Base-by-base conservation (phyloP, 1,284 basidiomycete species). In the Cystobasidium slooffiae region DNA sequence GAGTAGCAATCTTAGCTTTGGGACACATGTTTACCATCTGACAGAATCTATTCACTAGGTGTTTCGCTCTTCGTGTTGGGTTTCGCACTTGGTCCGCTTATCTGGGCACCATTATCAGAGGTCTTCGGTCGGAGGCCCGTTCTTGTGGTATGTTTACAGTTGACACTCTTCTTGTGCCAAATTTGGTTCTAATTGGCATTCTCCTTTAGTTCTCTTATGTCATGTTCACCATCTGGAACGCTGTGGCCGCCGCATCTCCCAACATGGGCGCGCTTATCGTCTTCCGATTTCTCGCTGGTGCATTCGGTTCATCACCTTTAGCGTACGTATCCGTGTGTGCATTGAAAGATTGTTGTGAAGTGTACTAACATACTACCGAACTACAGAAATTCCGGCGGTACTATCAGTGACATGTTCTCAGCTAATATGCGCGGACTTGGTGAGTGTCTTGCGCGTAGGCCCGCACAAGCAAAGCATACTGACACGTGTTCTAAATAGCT, bases 271-370 rank as follows among this genome's bases (percentile, higher is more conserved):
- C 87, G 0, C 80, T 92, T n/a, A 84, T 91, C 55, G 59, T 79
- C 58, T 87, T 86, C 76, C 85, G 88, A 12, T 82, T 91, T 59
- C 80, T 89, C 10, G 87, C 87, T 10, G 88, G 88, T 14, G 87
- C 86, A 47, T 87, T 86, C 78, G 88, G 88, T 20, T 86, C 87
- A n/a, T 67, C 75, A 12, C 88, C 88, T 22, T 81, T 89, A 51
- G 88, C 88, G 69, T 72, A 55, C 22, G 79, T 77, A 59, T 75
- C 79, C 16, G 22, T 44, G 7, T 14, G 22, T 20, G 5, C 53
- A 53, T 7, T 8, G 7, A 7, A 56, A 68, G n/a, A 2, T 16
- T 49, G 3, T 2, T 49, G n/a, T 3, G 46, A 12, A n/a, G 14
- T 6, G 24, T 14, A 39, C 18, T 24, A 37, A 18, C 24, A 56